phyloP scores from a whole-genome alignment of 805 yeast species.

The Yamadazyma nakazawae region DNA sequence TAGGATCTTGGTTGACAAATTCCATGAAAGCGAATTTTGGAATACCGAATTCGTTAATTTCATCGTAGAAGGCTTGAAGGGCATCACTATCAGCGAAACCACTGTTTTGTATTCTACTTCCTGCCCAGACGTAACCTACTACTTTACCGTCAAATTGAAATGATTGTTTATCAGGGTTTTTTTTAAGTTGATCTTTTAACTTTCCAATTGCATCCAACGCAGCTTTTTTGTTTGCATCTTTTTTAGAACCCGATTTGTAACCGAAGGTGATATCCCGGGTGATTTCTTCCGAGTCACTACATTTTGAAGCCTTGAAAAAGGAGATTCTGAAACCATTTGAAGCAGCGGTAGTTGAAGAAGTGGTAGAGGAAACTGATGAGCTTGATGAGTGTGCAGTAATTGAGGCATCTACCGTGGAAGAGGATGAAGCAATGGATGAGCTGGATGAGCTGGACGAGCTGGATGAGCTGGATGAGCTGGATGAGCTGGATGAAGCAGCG shows the following conservation, averaged over 20 bases:
- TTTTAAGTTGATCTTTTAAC: slow-evolving; percentile 8
- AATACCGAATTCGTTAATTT: slow-evolving; percentile 11
- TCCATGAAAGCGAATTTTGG: slow-evolving; percentile 13
- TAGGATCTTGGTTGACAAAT: slow-evolving; percentile 11
- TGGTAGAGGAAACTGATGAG: background rate
- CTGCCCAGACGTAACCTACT: slow-evolving; percentile 16
- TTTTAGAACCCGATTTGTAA: slow-evolving; percentile 11
- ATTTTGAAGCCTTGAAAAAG: background rate
- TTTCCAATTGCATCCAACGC: slow-evolving; percentile 9
- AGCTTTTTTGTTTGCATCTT: slow-evolving; percentile 6
- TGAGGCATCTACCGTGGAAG: background rate
- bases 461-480: background rate
- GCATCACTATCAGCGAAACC: slow-evolving; percentile 11
- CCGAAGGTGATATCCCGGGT: slow-evolving; percentile 8
- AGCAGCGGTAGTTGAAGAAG: background rate
- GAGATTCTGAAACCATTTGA: background rate
- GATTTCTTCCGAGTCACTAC: slow-evolving; percentile 8
- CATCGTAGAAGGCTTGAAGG: slow-evolving; percentile 6
- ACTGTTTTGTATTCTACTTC: slow-evolving; percentile 15
- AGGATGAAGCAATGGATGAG: background rate
- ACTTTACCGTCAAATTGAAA: slow-evolving; percentile 8
- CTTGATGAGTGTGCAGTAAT: background rate
- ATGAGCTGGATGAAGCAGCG: background rate
- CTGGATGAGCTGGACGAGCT: background rate
- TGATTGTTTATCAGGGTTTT: slow-evolving; percentile 9